Conservation (phyloP, 225 moss, liverwort and hornwort genomes). For the Polytrichum commune region DNA sequence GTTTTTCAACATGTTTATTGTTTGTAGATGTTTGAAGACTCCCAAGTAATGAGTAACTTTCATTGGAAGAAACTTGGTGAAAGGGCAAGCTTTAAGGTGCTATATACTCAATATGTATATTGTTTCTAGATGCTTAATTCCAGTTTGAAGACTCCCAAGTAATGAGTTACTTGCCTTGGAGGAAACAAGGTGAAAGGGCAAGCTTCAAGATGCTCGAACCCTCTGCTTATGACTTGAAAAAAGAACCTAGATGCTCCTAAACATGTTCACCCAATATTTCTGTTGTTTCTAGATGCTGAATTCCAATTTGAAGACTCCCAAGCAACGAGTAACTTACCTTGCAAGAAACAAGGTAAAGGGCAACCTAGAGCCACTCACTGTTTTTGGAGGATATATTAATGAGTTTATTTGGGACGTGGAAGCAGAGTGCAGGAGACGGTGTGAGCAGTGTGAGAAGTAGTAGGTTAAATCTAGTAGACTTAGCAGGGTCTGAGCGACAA, state of each 20-base stretch:
- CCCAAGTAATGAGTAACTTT: too few species aligned
- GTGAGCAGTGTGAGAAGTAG: slow-evolving; percentile 79
- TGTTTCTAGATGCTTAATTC: neutral
- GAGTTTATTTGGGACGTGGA: slow-evolving; percentile 20
- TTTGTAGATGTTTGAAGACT: neutral
- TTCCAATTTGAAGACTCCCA: too few species aligned
- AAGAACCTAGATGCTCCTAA: neutral
- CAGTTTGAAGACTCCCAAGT: too few species aligned
- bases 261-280: neutral
- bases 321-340: too few species aligned
- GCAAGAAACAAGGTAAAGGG: too few species aligned
- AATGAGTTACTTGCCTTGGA: too few species aligned
- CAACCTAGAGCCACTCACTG: too few species aligned
- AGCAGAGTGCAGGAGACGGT: slow-evolving; percentile 89
- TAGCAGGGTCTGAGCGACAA: slow-evolving; percentile 97
- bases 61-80: too few species aligned
- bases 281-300: neutral
- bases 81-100: slow-evolving; percentile 47
- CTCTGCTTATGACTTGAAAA: neutral
- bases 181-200: too few species aligned
- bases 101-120: neutral
- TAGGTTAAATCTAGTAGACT: slow-evolving; percentile 84
- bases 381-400: neutral
- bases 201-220: slow-evolving; percentile 47
- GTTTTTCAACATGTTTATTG: neutral